Conservation (phyloP, 106 monocot species). For the Posidonia australis region DNA sequence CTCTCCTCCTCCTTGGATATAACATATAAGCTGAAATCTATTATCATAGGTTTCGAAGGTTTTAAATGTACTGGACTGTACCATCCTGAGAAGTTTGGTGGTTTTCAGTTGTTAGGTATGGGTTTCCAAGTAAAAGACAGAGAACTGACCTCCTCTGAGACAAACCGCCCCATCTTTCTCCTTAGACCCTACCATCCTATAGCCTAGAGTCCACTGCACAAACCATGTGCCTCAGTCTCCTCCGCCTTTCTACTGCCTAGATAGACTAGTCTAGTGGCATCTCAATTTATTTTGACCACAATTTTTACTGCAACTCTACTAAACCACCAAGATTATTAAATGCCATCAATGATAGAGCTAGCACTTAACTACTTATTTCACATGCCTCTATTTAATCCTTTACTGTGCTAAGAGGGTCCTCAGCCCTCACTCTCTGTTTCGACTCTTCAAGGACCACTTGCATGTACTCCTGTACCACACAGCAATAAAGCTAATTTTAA, state of each 20-base stretch:
- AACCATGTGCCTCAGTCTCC: neutral
- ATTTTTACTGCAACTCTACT: neutral
- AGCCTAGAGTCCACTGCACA: neutral
- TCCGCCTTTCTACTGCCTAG: neutral
- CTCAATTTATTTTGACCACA: neutral
- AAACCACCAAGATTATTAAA: neutral
- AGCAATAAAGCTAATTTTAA: neutral
- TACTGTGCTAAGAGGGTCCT: neutral
- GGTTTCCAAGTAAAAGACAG: too few relatives aligned
- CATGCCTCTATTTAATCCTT: neutral
- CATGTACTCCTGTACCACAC: slow-evolving; percentile 3
- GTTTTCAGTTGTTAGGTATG: slow-evolving; percentile 1
- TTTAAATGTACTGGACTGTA: slow-evolving; percentile 5
- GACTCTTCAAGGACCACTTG: slow-evolving; percentile 3
- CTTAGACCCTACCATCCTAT: neutral
- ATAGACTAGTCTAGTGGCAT: neutral
- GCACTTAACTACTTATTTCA: neutral
- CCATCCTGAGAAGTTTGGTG: neutral
- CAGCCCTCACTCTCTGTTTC: neutral
- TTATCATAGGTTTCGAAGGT: neutral
- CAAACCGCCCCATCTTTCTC: too few relatives aligned
- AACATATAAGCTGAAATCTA: too few relatives aligned
- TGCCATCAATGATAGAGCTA: neutral
- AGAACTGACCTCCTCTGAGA: neutral
- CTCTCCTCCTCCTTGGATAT: too few relatives aligned